A percentile compares a stretch with the other conserved stretches of the same genome.
Conservation (phyloP, 495 filamentous ascomycete genomes). For the Penicillium crystallinum region DNA sequence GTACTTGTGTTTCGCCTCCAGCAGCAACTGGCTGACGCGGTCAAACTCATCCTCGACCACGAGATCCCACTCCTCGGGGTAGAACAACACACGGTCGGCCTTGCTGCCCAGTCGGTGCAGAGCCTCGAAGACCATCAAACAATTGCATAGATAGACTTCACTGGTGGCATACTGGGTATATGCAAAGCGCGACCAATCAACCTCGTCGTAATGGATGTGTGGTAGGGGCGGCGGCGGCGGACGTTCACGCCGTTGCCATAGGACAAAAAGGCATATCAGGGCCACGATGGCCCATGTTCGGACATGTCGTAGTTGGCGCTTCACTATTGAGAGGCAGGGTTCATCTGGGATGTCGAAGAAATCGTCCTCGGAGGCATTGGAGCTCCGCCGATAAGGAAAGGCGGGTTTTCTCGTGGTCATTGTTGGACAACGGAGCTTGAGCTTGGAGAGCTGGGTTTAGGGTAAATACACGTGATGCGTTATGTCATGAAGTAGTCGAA, state of each 20-base stretch:
- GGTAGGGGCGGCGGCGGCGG: slow-evolving; percentile 23
- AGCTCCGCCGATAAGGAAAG: slow-evolving; percentile 31
- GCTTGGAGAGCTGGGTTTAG: too few species aligned
- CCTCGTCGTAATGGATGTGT: slow-evolving; percentile 36
- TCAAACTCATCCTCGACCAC: slow-evolving; percentile 32
- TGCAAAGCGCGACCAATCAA: slow-evolving; percentile 60
- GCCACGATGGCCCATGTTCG: slow-evolving; percentile 34
- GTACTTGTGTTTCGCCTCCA: slow-evolving; percentile 56
- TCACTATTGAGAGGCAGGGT: slow-evolving; percentile 25
- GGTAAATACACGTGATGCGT: neutral
- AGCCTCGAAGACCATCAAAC: slow-evolving; percentile 68
- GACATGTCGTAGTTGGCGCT: slow-evolving; percentile 34
- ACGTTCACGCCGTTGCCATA: slow-evolving; percentile 25
- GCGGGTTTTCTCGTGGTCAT: slow-evolving; percentile 16
- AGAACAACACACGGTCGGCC: slow-evolving; percentile 63
- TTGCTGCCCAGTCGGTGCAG: slow-evolving; percentile 55
- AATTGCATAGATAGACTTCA: slow-evolving; percentile 66
- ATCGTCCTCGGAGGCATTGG: slow-evolving; percentile 35
- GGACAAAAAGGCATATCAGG: slow-evolving; percentile 27
- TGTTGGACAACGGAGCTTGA: too few species aligned
- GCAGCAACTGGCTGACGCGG: slow-evolving; percentile 51
- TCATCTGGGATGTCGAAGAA: slow-evolving; percentile 45
- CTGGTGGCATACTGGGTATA: slow-evolving; percentile 70
- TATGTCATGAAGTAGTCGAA: slow-evolving; percentile 2
- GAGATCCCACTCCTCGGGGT: slow-evolving; percentile 53